Evolutionary conservation across 2,329 filamentous ascomycete species (phyloP), one percentile per base, ranked within the genome.

Genomic region (Aspergillus puulaauensis): DNA sequence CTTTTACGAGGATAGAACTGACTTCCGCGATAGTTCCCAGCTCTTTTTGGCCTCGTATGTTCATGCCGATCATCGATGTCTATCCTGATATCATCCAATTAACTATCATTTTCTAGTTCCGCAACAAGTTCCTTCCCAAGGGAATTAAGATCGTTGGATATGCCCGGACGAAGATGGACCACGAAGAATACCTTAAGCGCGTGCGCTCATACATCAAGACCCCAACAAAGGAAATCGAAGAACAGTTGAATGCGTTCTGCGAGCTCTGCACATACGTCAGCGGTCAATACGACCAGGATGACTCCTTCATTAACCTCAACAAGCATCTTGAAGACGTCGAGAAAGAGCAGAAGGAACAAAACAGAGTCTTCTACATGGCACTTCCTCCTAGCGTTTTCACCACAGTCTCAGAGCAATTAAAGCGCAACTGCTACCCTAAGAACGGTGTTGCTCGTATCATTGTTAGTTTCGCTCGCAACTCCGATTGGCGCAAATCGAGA

Each of bases 191-290:
- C 82, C 84, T 98, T 74, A 90, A 89, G 80, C 87, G 95, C 67
- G 92, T 99, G 79, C 93, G 90, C 80, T 96, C 92, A 60, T 96
- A 97, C 82, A 99, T 99, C 82, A 98, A 99, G 86, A 95, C 93
- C 15, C 95, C 95, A 15, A 97, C 93, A 67, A 96, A 96, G 82
- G 95, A 98, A 69, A 88, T 96, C 67, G 93, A 99, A 82, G 89
- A 96, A 79, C 93, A 98, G 77, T 84, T 99, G 59, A 86, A 95
- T 61, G 89, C 95, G 59, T 99, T 99, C 80, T 89, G 87, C 80
- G 81, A 85, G 61, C 82, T 93, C 69, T 98, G 93, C 84, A 87
- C 90, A 72, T 99, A 99, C 73, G 83, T 99, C 51, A 91, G 93
- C n/a, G 95, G 95, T 59, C 93, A 97, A 77, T 99, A 99, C 74